Percentiles rank a stretch among this genome's conserved stretches.
Conservation (phyloP, 139 green algal genomes). For the Desmodesmus armatus region DNA sequence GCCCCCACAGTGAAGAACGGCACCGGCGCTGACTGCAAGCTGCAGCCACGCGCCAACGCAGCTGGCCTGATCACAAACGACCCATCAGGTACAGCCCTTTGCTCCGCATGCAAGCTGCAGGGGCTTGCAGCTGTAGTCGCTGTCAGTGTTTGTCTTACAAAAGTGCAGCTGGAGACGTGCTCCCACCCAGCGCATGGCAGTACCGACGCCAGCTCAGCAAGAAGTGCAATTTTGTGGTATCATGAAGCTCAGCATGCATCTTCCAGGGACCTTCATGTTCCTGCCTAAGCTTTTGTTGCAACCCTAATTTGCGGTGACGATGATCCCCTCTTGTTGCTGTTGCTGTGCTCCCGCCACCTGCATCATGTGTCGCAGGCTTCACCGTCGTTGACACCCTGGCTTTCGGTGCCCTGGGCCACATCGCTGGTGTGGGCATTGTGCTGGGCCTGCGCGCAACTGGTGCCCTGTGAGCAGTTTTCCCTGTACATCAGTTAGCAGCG, state of each 20-base stretch:
- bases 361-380: conserved; percentile 77
- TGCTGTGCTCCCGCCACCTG: neutral
- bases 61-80: conserved; percentile 79
- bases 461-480: conserved; percentile 32
- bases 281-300: neutral
- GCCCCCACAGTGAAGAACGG: conserved; percentile 87
- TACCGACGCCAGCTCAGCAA: no score
- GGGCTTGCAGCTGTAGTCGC: no score
- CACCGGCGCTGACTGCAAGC: conserved; percentile 84
- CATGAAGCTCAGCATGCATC: no score
- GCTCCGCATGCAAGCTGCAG: no score
- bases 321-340: neutral
- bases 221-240: no score
- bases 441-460: conserved; percentile 70
- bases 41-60: conserved; percentile 68
- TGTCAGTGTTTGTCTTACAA: no score
- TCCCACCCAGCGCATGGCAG: no score
- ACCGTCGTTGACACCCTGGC: conserved; percentile 90
- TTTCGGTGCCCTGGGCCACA: conserved; percentile 83
- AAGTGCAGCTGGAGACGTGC: no score
- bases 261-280: no score
- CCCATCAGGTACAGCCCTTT: conserved; percentile 78
- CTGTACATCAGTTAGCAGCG: no score
- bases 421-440: conserved; percentile 84
- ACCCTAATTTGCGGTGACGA: neutral